Conservation (phyloP, 1,284 basidiomycete species). For the Rhodotorula sp. region DNA sequence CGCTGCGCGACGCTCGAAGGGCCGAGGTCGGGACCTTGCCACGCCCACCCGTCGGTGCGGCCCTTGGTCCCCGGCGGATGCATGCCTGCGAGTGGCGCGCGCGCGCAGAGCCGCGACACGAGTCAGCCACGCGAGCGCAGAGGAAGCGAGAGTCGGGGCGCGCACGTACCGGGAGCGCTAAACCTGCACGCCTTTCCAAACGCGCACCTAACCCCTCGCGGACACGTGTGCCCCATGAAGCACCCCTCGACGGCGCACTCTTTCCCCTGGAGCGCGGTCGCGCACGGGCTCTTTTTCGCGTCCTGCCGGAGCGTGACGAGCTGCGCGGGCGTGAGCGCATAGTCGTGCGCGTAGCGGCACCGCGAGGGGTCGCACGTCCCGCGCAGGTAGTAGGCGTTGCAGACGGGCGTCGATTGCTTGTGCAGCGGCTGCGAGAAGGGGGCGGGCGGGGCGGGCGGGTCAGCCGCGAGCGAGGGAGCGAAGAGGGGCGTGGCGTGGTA, state of each 20-base stretch:
- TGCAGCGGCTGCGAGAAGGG: slow-evolving; percentile 11
- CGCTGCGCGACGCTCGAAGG: background rate
- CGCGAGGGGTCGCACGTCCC: background rate
- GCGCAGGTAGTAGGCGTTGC: slow-evolving; percentile 50
- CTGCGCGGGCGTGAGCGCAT: slow-evolving; percentile 50
- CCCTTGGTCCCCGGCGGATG: slow-evolving; percentile 20
- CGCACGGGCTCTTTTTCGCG: slow-evolving; percentile 55
- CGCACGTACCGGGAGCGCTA: slow-evolving; percentile 9
- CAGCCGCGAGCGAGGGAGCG: background rate
- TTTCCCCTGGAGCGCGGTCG: slow-evolving; percentile 21
- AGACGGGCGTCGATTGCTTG: slow-evolving; percentile 52
- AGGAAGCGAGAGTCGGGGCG: background rate
- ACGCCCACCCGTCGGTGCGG: slow-evolving; percentile 10
- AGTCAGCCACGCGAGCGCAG: background rate
- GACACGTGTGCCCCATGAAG: slow-evolving; percentile 22
- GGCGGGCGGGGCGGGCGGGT: background rate
- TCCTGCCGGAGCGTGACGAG: slow-evolving; percentile 51
- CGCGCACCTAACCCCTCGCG: slow-evolving; percentile 12
- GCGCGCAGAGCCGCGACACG: background rate
- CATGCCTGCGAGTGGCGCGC: slow-evolving; percentile 4
- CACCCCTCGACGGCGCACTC: slow-evolving; percentile 12
- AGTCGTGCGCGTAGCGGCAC: slow-evolving; percentile 55
- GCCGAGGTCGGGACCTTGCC: background rate
- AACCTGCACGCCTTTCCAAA: slow-evolving; percentile 21
- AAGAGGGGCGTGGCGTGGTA: too few relatives aligned